A percentile compares a stretch with the other conserved stretches of the same genome.
Conservation (phyloP, 192 early-diverging fungal species). For the Coemansia sp. region DNA sequence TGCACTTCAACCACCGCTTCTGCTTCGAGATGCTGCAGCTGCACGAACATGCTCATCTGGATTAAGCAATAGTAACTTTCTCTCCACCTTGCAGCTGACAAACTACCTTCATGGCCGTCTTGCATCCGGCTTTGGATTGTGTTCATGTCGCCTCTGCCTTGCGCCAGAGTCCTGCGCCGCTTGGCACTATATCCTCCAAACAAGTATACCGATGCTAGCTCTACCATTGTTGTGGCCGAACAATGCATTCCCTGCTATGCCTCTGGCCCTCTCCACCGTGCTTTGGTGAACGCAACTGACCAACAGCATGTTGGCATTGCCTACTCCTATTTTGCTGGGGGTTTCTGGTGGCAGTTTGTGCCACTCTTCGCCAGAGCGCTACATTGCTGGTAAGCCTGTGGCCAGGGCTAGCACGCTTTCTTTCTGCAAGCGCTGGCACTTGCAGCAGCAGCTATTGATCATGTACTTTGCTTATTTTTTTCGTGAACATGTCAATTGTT, state of each 20-base stretch:
- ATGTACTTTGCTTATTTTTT: not conserved
- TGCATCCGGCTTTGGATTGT: not conserved
- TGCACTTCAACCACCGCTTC: constrained; percentile 2
- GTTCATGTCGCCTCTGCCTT: not conserved
- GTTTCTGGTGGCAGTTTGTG: not conserved
- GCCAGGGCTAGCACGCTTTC: not conserved
- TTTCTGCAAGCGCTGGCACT: not conserved
- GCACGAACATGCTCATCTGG: not conserved
- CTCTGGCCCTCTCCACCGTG: not conserved
- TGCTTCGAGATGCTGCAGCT: not conserved
- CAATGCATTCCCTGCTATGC: constrained; percentile 4
- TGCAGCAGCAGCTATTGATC: not conserved
- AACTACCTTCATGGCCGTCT: not conserved
- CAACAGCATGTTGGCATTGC: not conserved
- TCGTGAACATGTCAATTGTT: not conserved
- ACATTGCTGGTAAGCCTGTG: not conserved
- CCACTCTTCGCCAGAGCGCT: not conserved
- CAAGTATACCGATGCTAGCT: constrained; percentile 2
- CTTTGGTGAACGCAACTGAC: not conserved
- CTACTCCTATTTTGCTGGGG: not conserved
- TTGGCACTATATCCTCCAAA: constrained; percentile 4
- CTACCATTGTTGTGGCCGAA: not conserved
- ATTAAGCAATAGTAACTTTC: constrained; percentile 5
- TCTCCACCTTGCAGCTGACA: not conserved
- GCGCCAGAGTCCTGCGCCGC: not conserved